These are phyloP conservation scores for Penicillium sp. DNA, from an alignment of 2,329 filamentous ascomycete species.

Conservation along the genomic window DNA sequence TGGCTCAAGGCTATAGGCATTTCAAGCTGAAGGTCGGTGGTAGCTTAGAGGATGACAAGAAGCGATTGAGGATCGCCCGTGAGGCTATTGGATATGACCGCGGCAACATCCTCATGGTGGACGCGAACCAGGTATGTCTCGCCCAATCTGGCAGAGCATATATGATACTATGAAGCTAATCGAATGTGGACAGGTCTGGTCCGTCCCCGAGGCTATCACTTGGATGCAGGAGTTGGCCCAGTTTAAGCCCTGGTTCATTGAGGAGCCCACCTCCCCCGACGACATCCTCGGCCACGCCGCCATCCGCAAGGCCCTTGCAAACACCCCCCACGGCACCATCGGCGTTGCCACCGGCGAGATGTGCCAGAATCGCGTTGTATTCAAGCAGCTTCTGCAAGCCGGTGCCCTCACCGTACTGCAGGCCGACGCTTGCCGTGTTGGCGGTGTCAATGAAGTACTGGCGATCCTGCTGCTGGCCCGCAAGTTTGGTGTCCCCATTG, in stretches of 20 bases:
- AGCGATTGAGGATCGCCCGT: constrained; percentile 72
- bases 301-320: constrained; percentile 75
- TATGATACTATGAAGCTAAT: background rate
- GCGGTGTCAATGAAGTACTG: constrained; percentile 88
- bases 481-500: constrained; percentile 73
- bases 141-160: background rate
- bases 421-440: constrained; percentile 86
- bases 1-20: constrained; percentile 76
- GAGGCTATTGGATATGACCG: constrained; percentile 80
- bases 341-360: constrained; percentile 92
- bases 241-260: constrained; percentile 87
- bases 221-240: constrained; percentile 83
- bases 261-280: constrained; percentile 89
- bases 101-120: constrained; percentile 87
- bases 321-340: constrained; percentile 61
- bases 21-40: constrained; percentile 92
- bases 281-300: constrained; percentile 88
- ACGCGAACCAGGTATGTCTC: constrained; percentile 75
- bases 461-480: constrained; percentile 83
- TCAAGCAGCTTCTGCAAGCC: constrained; percentile 84
- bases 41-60: constrained; percentile 71
- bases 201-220: constrained; percentile 82
- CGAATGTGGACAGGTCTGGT: constrained; percentile 65
- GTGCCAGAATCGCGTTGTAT: constrained; percentile 92
- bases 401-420: constrained; percentile 87